Evolutionary conservation across 2,329 filamentous ascomycete genomes (phyloP).

Genomic region (Harringtonia lauricola): DNA sequence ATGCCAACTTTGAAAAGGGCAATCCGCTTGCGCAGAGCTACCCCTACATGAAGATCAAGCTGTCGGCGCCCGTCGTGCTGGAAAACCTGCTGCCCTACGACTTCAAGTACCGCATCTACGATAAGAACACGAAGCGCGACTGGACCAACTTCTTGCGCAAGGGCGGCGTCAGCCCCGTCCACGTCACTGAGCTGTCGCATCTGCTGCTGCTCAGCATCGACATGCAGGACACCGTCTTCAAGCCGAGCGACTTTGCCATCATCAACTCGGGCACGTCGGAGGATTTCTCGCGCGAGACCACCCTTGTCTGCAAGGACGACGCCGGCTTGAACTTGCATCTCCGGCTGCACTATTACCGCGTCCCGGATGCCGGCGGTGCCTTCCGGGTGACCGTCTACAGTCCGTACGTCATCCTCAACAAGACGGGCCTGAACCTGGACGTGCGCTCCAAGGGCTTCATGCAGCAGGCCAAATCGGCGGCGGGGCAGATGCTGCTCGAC

Average conservation of each 20-base stretch:
- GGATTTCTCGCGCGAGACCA: constrained; percentile 78
- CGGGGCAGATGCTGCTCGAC: constrained; percentile 54
- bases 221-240: constrained; percentile 93
- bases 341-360: constrained; percentile 79
- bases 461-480: constrained; percentile 68
- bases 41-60: constrained; percentile 85
- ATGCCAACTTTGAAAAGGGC: constrained; percentile 72
- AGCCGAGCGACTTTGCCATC: constrained; percentile 90
- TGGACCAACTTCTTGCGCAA: constrained; percentile 98
- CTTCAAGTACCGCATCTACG: constrained; percentile 98
- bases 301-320: constrained; percentile 72
- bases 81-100: constrained; percentile 94
- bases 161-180: constrained; percentile 91
- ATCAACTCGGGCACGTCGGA: constrained; percentile 84
- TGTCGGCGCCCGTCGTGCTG: constrained; percentile 85
- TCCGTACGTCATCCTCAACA: constrained; percentile 90
- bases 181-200: constrained; percentile 93
- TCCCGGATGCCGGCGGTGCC: constrained; percentile 85
- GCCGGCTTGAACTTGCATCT: constrained; percentile 70
- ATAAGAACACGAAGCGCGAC: constrained; percentile 96
- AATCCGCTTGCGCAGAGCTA: constrained; percentile 76
- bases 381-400: constrained; percentile 95
- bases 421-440: constrained; percentile 80
- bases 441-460: constrained; percentile 84
- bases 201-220: constrained; percentile 85